These are phyloP conservation scores for Pinus taeda DNA, from an alignment of 75 land plant species.

Conservation along the genomic window DNA sequence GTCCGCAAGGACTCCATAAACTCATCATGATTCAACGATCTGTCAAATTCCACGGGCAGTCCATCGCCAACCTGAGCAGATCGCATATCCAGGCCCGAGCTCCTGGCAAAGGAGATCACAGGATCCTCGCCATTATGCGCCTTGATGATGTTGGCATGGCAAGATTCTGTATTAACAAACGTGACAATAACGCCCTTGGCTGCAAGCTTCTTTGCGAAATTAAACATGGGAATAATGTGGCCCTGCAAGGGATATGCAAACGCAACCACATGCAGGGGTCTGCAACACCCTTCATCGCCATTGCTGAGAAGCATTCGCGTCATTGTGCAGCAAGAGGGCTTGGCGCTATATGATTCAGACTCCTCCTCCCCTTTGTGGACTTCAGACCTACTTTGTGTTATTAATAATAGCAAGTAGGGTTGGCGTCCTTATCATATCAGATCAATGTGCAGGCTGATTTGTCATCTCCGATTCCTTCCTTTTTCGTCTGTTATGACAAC, in stretches of 20 bases:
- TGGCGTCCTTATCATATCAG: too few relatives aligned
- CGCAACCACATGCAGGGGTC: conserved; percentile 2
- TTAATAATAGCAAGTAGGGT: too few relatives aligned
- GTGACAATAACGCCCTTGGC: conserved; percentile 21
- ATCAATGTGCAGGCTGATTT: too few relatives aligned
- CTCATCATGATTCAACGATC: conserved; percentile 29
- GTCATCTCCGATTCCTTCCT: too few relatives aligned
- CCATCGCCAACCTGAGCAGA: conserved; percentile 34
- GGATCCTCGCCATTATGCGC: not conserved
- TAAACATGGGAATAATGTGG: conserved; percentile 17
- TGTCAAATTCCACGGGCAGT: conserved; percentile 33
- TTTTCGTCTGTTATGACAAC: too few relatives aligned
- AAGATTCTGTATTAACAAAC: conserved; percentile 2
- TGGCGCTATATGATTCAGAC: too few relatives aligned
- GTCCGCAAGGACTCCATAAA: conserved; percentile 17
- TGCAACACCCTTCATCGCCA: too few relatives aligned
- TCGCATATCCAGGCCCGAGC: conserved; percentile 32
- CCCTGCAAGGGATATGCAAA: conserved; percentile 23
- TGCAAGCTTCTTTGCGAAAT: conserved; percentile 17
- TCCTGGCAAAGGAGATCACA: conserved; percentile 10
- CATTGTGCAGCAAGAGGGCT: too few relatives aligned
- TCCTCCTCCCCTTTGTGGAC: too few relatives aligned
- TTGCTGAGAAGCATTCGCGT: too few relatives aligned
- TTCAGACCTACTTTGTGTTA: too few relatives aligned
- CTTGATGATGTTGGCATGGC: not conserved